These are phyloP conservation scores for Sarcocystis neurona DNA, from an alignment of 169 alveolate genomes.

Conservation along the genomic window DNA sequence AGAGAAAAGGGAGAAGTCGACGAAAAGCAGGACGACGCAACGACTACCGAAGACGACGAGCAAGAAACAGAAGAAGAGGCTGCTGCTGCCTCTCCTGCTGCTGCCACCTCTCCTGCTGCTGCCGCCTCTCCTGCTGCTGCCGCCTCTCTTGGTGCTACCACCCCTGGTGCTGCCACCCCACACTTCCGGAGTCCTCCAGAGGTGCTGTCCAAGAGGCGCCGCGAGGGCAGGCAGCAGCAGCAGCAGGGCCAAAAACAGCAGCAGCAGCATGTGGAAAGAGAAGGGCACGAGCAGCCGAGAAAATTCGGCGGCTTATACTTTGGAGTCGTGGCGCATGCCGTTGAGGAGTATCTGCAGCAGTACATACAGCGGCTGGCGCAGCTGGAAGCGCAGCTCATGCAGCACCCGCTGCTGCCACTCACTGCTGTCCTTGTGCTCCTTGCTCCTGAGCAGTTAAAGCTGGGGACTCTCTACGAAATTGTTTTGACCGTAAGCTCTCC, in stretches of 20 bases:
- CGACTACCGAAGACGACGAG: conserved; percentile 29
- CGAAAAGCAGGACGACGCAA: conserved; percentile 18
- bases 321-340: not conserved
- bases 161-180: conserved; percentile 38
- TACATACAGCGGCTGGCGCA: not conserved
- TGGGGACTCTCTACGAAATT: not conserved
- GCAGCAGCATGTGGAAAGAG: not conserved
- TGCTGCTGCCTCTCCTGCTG: conserved; percentile 38
- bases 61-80: not conserved
- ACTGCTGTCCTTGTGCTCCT: conserved; percentile 2
- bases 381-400: not conserved
- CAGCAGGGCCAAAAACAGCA: not conserved
- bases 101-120: conserved; percentile 11
- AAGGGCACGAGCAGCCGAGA: not conserved
- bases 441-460: conserved; percentile 9
- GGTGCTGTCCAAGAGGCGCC: not conserved
- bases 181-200: conserved; percentile 48
- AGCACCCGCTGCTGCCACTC: conserved; percentile 23
- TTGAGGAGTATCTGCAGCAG: not conserved
- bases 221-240: not conserved
- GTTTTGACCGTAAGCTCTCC: not conserved
- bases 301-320: not conserved
- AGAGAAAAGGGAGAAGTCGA: too few species aligned
- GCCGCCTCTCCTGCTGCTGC: conserved; percentile 8
- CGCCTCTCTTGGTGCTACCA: conserved; percentile 33